Base-by-base conservation (phyloP, 768 basidiomycete genomes). In the Lactarius psammicola region DNA sequence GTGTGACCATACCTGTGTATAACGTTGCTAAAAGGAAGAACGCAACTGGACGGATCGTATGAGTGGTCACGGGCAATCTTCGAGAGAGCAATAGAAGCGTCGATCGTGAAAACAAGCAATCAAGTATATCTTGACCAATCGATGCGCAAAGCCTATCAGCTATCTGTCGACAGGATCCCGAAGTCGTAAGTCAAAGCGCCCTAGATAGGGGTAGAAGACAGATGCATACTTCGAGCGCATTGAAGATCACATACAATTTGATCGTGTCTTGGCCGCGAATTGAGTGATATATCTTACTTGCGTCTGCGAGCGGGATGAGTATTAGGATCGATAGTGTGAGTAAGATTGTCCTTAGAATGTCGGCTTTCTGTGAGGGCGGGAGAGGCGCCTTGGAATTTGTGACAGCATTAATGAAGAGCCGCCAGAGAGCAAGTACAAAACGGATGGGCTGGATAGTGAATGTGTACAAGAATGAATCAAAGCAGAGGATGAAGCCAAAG, bases 191-290 rank as follows among this genome's bases (percentile, higher is more conserved):
- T 17, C 33, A 13, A 31, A 42, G 31, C 26, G 53, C 23, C 33
- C 17, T n/a, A 36, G 26, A 20, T 51, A 59, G 17, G 40, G 58
- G 23, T 44, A 49, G 44, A 13, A 69, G n/a, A 26, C 31, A 60
- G 74, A 26, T 51, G 49, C 87, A 64, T 76, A 96, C 96, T 84
- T 99, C 97, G 8, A 99, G 82, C 13, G 95, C 95, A 75, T 98
- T 98, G 78, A 98, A 99, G 59, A 99, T 96, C 66, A 99, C 97
- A 78, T 98, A 98, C 57, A 99, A 78, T 78, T 98, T 99, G 79
- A 99, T 96, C 2, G 94, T 97, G 71, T 99, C 97, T 76, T 98
- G 97, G 0, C 95, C 96, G 26, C 97, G 87, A 62, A 99, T 98
- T 18, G 89, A 90, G 72, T 99, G 97, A 72, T 99, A 99, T 70